Percentiles rank a stretch among this genome's conserved stretches.
Conservation (phyloP, 2,329 filamentous ascomycete genomes). For the Westerdykella ornata region DNA sequence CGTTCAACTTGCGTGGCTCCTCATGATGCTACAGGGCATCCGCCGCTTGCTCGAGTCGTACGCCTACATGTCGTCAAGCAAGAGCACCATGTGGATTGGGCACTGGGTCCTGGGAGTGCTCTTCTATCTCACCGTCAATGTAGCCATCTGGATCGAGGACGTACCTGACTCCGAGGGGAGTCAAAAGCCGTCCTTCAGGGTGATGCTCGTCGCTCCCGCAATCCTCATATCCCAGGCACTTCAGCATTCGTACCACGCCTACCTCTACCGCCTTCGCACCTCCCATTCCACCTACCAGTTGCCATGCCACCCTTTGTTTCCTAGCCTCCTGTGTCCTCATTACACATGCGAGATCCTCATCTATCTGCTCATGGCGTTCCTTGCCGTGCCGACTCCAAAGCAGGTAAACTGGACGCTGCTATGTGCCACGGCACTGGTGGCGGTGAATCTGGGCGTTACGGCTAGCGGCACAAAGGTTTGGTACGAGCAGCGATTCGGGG, state of each 20-base stretch:
- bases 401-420: constrained; percentile 67
- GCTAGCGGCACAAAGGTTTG: constrained; percentile 67
- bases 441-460: constrained; percentile 72
- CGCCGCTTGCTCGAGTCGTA: constrained; percentile 73
- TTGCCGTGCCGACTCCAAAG: constrained; percentile 62
- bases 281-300: constrained; percentile 64
- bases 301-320: constrained; percentile 66
- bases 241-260: constrained; percentile 58
- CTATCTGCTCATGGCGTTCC: constrained; percentile 69
- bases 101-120: constrained; percentile 73
- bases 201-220: constrained; percentile 51
- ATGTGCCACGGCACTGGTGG: constrained; percentile 65
- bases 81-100: constrained; percentile 74
- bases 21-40: constrained; percentile 69
- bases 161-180: not conserved
- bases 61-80: constrained; percentile 59
- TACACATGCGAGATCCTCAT: constrained; percentile 84
- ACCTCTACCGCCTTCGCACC: constrained; percentile 40
- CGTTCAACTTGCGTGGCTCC: constrained; percentile 58
- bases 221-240: constrained; percentile 64
- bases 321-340: constrained; percentile 71
- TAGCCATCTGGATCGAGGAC: constrained; percentile 78
- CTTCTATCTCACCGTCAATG: constrained; percentile 68
- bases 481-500: constrained; percentile 30
- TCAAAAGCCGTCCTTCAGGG: constrained; percentile 40